Conservation (phyloP, 2,329 filamentous ascomycete genomes). For the Colletotrichum sp. region DNA sequence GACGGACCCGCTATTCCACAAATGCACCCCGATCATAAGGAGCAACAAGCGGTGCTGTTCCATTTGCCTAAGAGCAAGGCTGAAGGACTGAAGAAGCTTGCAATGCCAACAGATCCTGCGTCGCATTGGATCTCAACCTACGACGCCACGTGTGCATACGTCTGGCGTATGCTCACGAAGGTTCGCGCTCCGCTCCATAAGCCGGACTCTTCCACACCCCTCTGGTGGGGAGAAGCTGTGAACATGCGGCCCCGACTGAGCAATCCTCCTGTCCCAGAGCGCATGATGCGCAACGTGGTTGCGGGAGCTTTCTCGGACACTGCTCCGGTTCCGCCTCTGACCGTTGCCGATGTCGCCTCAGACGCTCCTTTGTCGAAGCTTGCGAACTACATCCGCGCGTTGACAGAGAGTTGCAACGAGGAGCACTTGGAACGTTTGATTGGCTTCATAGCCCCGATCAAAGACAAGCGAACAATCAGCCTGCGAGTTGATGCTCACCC, state of each 20-base stretch:
- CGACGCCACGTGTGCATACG: slow-evolving; percentile 44
- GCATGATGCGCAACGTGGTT: background rate
- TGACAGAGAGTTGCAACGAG: background rate
- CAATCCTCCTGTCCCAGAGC: background rate
- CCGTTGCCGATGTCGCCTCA: background rate
- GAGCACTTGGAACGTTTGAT: background rate
- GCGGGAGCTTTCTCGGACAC: background rate
- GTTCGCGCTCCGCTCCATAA: slow-evolving; percentile 35
- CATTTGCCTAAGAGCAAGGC: background rate
- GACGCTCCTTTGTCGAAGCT: background rate
- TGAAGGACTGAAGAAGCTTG: background rate
- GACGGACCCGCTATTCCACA: slow-evolving; percentile 31
- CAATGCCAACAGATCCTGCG: slow-evolving; percentile 32
- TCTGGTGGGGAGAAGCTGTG: background rate
- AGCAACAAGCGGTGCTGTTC: background rate
- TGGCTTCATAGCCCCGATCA: background rate
- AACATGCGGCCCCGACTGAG: background rate
- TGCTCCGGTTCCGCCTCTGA: background rate
- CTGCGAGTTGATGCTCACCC: background rate
- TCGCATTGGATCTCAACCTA: slow-evolving; percentile 49
- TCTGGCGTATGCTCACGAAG: slow-evolving; percentile 42
- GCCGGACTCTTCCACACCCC: background rate
- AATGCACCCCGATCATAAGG: slow-evolving; percentile 32
- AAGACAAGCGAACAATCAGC: background rate
- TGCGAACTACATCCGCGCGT: background rate